Conservation (phyloP, 495 filamentous ascomycete genomes). For the Pyrenula massariospora region DNA sequence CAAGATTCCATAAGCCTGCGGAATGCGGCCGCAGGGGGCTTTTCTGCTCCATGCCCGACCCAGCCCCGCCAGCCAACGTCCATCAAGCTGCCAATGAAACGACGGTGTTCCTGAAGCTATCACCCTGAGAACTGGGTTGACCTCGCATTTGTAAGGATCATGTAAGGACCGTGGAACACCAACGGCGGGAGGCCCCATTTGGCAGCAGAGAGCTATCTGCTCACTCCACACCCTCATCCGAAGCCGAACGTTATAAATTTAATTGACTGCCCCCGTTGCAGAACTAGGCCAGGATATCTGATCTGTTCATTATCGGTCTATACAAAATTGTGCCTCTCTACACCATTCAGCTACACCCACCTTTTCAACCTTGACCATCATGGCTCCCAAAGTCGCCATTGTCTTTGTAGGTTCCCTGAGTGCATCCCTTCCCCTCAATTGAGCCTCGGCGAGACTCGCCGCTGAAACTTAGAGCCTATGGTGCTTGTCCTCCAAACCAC, state of each 20-base stretch:
- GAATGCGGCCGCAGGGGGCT: neutral
- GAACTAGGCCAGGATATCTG: neutral
- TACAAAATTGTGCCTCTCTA: neutral
- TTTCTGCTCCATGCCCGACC: neutral
- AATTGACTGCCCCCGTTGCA: neutral
- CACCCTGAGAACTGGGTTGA: neutral
- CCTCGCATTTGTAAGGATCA: neutral
- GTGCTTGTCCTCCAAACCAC: slow-evolving; percentile 1
- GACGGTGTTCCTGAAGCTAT: neutral
- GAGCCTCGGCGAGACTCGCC: neutral
- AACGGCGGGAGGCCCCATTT: neutral
- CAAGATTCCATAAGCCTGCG: neutral
- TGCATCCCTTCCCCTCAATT: neutral
- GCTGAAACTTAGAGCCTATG: neutral
- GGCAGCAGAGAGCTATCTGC: neutral
- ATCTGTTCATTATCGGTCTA: neutral
- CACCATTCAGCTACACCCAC: slow-evolving; percentile 3
- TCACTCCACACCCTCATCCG: neutral
- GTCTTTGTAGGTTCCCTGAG: slow-evolving; percentile 48
- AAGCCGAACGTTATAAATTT: neutral
- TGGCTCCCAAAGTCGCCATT: slow-evolving; percentile 91
- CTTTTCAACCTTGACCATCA: slow-evolving; percentile 31
- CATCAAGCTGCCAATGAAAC: neutral
- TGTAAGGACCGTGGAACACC: neutral
- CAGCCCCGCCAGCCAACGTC: neutral